Evolutionary conservation across 805 yeast species (phyloP), one percentile per base, ranked within the genome.

Genomic region (Spathaspora passalidarum): DNA sequence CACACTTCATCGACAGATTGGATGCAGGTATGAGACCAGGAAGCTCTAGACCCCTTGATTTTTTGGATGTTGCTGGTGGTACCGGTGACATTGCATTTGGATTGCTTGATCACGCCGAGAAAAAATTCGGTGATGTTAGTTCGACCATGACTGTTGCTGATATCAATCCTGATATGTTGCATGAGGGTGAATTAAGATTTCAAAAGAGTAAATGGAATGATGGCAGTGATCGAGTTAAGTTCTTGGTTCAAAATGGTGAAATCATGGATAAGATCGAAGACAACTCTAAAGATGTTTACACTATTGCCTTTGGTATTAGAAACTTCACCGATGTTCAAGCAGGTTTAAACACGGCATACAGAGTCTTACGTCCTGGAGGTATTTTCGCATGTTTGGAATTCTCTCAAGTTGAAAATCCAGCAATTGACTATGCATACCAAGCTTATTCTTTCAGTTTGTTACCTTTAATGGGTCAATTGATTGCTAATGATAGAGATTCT

Each of bases 81-180:
- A 89, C 98, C 9, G 99, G 99, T 40, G 99, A 94, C 61, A 92
- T 94, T 66, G 99, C 99, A 1, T 89, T 89, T 68, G 95, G 99
- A 2, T 76, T 94, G 51, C 73, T 94, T 50, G 96, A 90, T 58
- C 96, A 94, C 66, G 98, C 98, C 8, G 82, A 84, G 52, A 19
- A 41, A 21, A 80, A 82, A 51, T 88, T 82, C 61, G 84, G 86
- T 47, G 99, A 94, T 68, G 75, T 66, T 32, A 72, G 75, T 50
- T 81, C 89, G 26, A 81, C 83, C 20, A 94, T 94, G 94, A 88
- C 91, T 7, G 81, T 94, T 41, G 95, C 89, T 4, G 99, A 94
- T 66, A 94, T 94, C 68, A 94, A 94, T 63, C 82, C 96, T 3
- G 97, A 94, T 63, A 94, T 94, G 99, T 78, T 94, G 57, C 80